Percentiles rank a stretch among this genome's conserved stretches.
Conservation (phyloP, 129 eudicot species). For the Apium graveolens region DNA sequence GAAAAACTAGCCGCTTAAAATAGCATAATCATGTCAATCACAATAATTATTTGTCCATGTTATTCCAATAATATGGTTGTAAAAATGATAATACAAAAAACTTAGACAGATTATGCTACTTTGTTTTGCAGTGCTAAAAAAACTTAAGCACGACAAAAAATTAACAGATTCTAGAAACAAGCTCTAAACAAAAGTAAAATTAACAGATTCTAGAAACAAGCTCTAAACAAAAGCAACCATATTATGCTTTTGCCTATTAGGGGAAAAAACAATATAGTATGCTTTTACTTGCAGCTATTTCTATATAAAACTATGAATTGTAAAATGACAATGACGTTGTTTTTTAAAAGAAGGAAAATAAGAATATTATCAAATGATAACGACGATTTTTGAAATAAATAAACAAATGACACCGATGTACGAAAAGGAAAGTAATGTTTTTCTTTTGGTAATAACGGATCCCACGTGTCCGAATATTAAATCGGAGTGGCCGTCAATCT, state of each 20-base stretch:
- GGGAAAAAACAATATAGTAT: background rate
- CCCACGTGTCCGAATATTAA: conserved; percentile 14
- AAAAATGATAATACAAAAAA: background rate
- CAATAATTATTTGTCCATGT: background rate
- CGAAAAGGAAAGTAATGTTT: background rate
- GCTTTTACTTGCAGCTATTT: background rate
- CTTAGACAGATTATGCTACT: background rate
- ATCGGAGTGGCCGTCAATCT: conserved; percentile 14
- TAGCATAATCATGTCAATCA: background rate
- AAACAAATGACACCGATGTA: no score
- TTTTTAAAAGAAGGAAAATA: no score
- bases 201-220: background rate
- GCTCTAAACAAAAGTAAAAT: background rate
- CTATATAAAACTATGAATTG: background rate
- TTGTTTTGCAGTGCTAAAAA: background rate
- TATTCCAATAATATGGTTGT: background rate
- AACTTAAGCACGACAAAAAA: background rate
- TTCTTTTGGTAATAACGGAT: background rate
- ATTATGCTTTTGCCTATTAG: background rate
- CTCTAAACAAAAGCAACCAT: background rate
- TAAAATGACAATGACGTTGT: background rate
- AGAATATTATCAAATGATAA: background rate
- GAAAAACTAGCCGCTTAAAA: no score
- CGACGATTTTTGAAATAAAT: background rate
- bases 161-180: background rate